Evolutionary conservation across 768 basidiomycete genomes (phyloP).

Genomic region (Psilocybe cyanescens): DNA sequence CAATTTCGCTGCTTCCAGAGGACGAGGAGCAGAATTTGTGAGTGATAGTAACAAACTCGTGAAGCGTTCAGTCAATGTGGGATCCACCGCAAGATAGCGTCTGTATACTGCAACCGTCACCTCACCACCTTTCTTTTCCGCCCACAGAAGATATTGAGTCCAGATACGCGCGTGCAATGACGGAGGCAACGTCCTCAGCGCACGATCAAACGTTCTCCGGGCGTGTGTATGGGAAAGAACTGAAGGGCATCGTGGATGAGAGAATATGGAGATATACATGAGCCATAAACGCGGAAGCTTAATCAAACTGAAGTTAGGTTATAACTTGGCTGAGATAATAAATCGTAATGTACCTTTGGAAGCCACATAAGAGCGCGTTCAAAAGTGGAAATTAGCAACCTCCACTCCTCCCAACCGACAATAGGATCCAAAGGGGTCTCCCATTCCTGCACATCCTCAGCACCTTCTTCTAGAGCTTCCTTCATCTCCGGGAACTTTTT

Average conservation of each 20-base stretch:
- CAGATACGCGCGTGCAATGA: constrained; percentile 92
- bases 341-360: constrained; percentile 66
- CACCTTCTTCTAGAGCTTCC: constrained; percentile 86
- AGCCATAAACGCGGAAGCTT: constrained; percentile 95
- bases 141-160: constrained; percentile 92
- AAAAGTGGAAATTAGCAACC: constrained; percentile 80
- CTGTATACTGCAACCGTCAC: constrained; percentile 85
- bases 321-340: background rate
- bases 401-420: constrained; percentile 98
- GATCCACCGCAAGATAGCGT: constrained; percentile 85
- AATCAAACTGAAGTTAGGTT: constrained; percentile 10
- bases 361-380: constrained; percentile 96
- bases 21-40: constrained; percentile 59
- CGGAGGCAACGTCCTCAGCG: constrained; percentile 90
- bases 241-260: constrained; percentile 88
- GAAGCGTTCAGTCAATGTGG: constrained; percentile 80
- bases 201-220: constrained; percentile 91
- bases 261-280: constrained; percentile 88
- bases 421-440: constrained; percentile 83
- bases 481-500: constrained; percentile 93
- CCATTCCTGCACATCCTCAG: constrained; percentile 83
- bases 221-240: constrained; percentile 87
- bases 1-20: constrained; percentile 93
- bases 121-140: constrained; percentile 79
- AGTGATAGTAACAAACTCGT: constrained; percentile 70